Evolutionary conservation across 2,329 filamentous ascomycete genomes (phyloP).

Genomic region (Cladophialophora yegresii): DNA sequence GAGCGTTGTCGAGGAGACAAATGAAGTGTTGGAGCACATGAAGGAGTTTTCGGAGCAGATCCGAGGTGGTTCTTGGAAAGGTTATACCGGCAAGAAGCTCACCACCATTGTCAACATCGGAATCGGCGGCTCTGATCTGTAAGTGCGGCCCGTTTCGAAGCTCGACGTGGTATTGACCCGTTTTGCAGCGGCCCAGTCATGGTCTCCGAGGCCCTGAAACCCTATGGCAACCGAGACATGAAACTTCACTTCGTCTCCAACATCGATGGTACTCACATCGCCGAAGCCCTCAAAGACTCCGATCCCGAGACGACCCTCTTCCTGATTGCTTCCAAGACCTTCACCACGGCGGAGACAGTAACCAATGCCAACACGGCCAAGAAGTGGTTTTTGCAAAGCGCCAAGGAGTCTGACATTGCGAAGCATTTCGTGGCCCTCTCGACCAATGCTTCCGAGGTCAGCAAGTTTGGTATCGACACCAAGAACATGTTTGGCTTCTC

Average conservation of each 20-base stretch:
- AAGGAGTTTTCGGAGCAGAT: constrained; percentile 97
- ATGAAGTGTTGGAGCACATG: constrained; percentile 91
- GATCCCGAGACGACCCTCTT: constrained; percentile 98
- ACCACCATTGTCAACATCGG: constrained; percentile 96
- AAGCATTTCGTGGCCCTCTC: constrained; percentile 99
- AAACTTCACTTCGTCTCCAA: constrained; percentile 98
- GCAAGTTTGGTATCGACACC: constrained; percentile 97
- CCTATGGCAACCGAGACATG: constrained; percentile 82
- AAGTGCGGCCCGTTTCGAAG: constrained; percentile 47
- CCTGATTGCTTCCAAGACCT: constrained; percentile 97
- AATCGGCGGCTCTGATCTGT: constrained; percentile 98
- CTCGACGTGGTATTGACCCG: constrained; percentile 37
- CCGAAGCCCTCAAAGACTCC: constrained; percentile 83
- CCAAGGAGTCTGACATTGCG: constrained; percentile 78
- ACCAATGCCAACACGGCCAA: constrained; percentile 98
- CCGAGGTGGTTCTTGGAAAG: constrained; percentile 93
- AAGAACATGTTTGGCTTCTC: constrained; percentile 99
- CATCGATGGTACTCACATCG: constrained; percentile 97
- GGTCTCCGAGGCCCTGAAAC: constrained; percentile 96
- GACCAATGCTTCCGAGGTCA: constrained; percentile 91
- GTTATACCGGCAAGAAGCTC: constrained; percentile 94
- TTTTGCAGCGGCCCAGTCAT: constrained; percentile 82
- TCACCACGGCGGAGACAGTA: constrained; percentile 95
- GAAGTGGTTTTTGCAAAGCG: constrained; percentile 87
- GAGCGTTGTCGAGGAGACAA: constrained; percentile 92